These are phyloP conservation scores for Lineolata rhizophorae DNA, from an alignment of 495 filamentous ascomycete species.

Conservation along the genomic window DNA sequence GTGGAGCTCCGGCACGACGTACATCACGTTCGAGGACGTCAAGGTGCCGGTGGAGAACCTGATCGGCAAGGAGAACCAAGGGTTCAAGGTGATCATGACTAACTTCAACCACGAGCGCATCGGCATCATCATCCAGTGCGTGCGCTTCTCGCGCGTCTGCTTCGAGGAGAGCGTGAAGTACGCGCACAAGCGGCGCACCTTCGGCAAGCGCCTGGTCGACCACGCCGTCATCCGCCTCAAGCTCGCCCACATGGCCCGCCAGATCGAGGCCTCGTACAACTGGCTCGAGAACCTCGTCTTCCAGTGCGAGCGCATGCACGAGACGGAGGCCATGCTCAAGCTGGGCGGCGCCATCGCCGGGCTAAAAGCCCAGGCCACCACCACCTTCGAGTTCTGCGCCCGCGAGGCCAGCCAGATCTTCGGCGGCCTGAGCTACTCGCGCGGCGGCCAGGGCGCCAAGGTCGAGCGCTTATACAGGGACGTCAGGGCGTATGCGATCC, in stretches of 20 bases:
- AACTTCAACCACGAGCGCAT: conserved; percentile 99
- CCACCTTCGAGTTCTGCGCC: conserved; percentile 93
- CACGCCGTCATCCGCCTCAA: conserved; percentile 97
- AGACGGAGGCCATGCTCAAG: conserved; percentile 88
- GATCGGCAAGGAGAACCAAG: conserved; percentile 92
- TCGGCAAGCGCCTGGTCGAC: conserved; percentile 86
- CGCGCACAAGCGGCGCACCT: conserved; percentile 86
- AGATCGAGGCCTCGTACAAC: conserved; percentile 88
- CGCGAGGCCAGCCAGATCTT: conserved; percentile 95
- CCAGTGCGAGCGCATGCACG: conserved; percentile 79
- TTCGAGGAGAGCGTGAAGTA: conserved; percentile 93
- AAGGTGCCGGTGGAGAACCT: conserved; percentile 97
- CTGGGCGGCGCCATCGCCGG: conserved; percentile 87
- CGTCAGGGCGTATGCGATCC: conserved; percentile 95
- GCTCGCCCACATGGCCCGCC: conserved; percentile 90
- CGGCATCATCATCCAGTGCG: conserved; percentile 91
- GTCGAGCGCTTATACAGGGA: conserved; percentile 88
- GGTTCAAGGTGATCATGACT: conserved; percentile 57
- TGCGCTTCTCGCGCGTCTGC: conserved; percentile 91
- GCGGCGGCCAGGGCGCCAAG: conserved; percentile 90
- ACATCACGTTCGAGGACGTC: conserved; percentile 94
- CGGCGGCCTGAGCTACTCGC: conserved; percentile 77
- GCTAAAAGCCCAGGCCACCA: conserved; percentile 79
- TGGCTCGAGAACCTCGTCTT: conserved; percentile 96
- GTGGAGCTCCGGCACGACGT: conserved; percentile 84